Percentiles rank a stretch among this genome's conserved stretches.
Evolutionary conservation across 768 basidiomycete species (phyloP).

Genomic region (Leccinum incarnatum): DNA sequence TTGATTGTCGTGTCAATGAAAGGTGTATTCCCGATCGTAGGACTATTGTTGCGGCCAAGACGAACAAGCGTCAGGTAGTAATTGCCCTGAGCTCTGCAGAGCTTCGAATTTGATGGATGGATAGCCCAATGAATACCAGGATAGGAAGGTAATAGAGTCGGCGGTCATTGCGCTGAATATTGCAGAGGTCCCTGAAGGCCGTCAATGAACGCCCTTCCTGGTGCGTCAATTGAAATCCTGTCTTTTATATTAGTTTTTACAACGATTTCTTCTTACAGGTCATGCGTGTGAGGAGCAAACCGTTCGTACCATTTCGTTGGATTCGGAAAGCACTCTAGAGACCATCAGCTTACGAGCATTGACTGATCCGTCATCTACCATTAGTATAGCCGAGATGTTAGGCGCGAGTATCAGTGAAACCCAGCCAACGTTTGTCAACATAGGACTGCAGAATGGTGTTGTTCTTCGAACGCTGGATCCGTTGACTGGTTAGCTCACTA

Average conservation of each 20-base stretch:
- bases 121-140: conserved; percentile 59
- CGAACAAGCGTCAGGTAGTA: conserved; percentile 96
- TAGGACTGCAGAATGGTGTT: conserved; percentile 95
- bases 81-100: conserved; percentile 95
- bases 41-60: conserved; percentile 90
- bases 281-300: conserved; percentile 99
- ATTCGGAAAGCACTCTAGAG: conserved; percentile 93
- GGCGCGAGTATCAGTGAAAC: conserved; percentile 97
- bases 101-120: conserved; percentile 97
- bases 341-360: conserved; percentile 95
- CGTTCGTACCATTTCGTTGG: conserved; percentile 94
- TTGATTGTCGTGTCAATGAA: conserved; percentile 90
- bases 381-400: conserved; percentile 96
- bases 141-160: conserved; percentile 94
- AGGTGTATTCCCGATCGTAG: conserved; percentile 83
- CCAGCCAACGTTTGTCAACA: conserved; percentile 97
- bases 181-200: conserved; percentile 53
- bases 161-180: conserved; percentile 66
- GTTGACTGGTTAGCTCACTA: conserved; percentile 90
- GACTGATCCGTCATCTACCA: conserved; percentile 92
- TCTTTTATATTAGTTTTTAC: background rate
- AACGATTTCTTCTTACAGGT: conserved; percentile 56
- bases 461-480: conserved; percentile 93
- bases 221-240: conserved; percentile 44
- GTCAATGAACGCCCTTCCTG: conserved; percentile 89